Percentiles rank a stretch among this genome's conserved stretches.
phyloP scores from a whole-genome alignment of 2,329 filamentous ascomycete species.

The Rosellinia necatrix region DNA sequence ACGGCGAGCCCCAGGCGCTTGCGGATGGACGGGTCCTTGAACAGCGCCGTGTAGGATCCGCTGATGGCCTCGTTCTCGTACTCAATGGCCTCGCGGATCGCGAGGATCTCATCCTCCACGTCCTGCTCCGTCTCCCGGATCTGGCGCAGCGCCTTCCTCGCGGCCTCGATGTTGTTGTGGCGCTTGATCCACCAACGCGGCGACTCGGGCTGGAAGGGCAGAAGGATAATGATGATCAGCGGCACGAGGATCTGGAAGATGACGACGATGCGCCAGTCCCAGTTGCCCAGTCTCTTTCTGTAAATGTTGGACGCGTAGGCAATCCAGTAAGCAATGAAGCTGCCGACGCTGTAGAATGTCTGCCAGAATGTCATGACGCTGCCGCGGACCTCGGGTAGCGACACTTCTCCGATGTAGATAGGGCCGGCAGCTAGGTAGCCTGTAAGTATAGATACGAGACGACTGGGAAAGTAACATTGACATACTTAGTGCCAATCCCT shows the following conservation, averaged over 20 bases:
- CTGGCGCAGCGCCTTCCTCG: slow-evolving; percentile 58
- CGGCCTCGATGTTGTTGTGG: slow-evolving; percentile 63
- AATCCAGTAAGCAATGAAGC: slow-evolving; percentile 69
- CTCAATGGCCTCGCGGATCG: slow-evolving; percentile 70
- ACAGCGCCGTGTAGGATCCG: slow-evolving; percentile 65
- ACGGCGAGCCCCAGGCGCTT: slow-evolving; percentile 69
- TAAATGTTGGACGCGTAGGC: slow-evolving; percentile 66
- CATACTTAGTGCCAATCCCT: slow-evolving; percentile 66
- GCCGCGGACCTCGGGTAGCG: slow-evolving; percentile 66
- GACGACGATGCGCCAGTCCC: slow-evolving; percentile 75
- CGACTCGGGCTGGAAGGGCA: slow-evolving; percentile 70
- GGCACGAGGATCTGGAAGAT: slow-evolving; percentile 75
- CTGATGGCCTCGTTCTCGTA: slow-evolving; percentile 73
- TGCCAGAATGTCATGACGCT: slow-evolving; percentile 74
- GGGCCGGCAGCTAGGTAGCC: slow-evolving; percentile 61
- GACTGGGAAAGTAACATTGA: not conserved
- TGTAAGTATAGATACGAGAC: slow-evolving; percentile 8
- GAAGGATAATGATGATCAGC: slow-evolving; percentile 60
- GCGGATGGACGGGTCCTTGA: slow-evolving; percentile 71
- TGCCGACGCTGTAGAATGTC: slow-evolving; percentile 68
- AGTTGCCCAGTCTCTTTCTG: slow-evolving; percentile 62
- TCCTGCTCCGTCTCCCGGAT: slow-evolving; percentile 69
- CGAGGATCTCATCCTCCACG: slow-evolving; percentile 67
- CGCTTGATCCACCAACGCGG: slow-evolving; percentile 71
- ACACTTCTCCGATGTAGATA: slow-evolving; percentile 72